These are phyloP conservation scores for Dipodascus albidus DNA, from an alignment of 805 yeast species.

Conservation along the genomic window DNA sequence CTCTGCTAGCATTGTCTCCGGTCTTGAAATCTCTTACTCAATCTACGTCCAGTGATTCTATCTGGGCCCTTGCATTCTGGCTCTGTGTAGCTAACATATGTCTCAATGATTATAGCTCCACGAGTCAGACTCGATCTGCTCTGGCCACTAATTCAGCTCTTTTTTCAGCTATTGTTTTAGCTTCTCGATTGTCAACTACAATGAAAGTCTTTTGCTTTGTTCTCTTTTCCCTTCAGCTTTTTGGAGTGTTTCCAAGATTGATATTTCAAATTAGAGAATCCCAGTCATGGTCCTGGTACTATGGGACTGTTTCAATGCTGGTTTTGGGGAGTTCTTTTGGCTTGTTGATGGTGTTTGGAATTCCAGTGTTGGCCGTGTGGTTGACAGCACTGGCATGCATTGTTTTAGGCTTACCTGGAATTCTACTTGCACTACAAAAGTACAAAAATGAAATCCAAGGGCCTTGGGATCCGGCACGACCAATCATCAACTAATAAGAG, in stretches of 20 bases:
- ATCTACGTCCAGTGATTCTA: constrained; percentile 86
- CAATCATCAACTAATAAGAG: constrained; percentile 32
- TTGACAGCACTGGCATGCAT: constrained; percentile 35
- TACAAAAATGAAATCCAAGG: constrained; percentile 81
- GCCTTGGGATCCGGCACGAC: constrained; percentile 88
- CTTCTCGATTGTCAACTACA: constrained; percentile 72
- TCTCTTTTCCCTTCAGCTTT: constrained; percentile 56
- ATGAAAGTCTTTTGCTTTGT: constrained; percentile 76
- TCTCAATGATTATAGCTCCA: constrained; percentile 54
- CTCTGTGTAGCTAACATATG: constrained; percentile 57
- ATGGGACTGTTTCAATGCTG: constrained; percentile 16
- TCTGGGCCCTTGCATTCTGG: constrained; percentile 86
- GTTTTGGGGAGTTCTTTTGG: constrained; percentile 17
- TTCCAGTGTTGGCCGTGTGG: constrained; percentile 38
- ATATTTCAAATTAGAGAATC: constrained; percentile 43
- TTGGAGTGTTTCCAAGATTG: constrained; percentile 63
- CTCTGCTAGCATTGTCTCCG: constrained; percentile 73
- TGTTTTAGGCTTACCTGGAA: constrained; percentile 50
- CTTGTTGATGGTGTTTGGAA: constrained; percentile 30
- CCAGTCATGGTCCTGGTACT: constrained; percentile 19
- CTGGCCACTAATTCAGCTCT: constrained; percentile 74
- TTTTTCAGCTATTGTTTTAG: constrained; percentile 78
- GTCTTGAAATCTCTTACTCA: constrained; percentile 78
- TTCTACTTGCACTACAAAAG: constrained; percentile 59
- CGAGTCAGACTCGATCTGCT: constrained; percentile 30